These are phyloP conservation scores for Suhomyces taliae DNA, from an alignment of 1,139 yeast species.

Conservation along the genomic window DNA sequence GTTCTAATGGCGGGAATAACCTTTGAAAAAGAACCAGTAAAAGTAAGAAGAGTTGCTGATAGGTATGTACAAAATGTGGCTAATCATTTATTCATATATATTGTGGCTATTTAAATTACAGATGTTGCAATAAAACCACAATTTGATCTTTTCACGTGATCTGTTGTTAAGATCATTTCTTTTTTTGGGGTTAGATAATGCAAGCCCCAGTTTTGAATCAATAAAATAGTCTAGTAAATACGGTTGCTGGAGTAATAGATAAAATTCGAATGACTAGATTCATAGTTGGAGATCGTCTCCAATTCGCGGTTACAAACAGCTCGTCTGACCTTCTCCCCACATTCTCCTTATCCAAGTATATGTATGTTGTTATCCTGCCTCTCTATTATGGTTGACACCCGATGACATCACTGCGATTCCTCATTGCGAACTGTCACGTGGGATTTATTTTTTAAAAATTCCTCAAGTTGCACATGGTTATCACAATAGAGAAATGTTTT, in stretches of 20 bases:
- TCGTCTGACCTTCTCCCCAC: neutral
- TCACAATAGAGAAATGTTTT: neutral
- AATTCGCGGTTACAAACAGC: no score
- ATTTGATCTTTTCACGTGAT: slow-evolving; percentile 15
- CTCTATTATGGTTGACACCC: neutral
- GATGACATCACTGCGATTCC: neutral
- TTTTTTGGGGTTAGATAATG: neutral
- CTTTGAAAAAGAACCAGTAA: neutral
- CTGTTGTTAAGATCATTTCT: neutral
- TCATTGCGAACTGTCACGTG: slow-evolving; percentile 12
- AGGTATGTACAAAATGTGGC: slow-evolving; percentile 3
- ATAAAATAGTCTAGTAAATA: no score
- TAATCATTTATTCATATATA: neutral
- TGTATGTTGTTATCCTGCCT: neutral
- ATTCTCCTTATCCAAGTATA: neutral
- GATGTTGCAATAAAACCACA: slow-evolving; percentile 15
- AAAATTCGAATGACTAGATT: no score
- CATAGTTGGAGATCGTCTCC: no score
- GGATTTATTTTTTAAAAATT: neutral
- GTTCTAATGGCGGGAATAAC: neutral
- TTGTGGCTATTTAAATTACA: neutral
- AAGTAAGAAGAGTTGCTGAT: neutral
- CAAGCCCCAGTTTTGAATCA: neutral
- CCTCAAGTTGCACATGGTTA: neutral
- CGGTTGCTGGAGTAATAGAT: no score